A percentile compares a stretch with the other conserved stretches of the same genome.
phyloP scores from a whole-genome alignment of 192 early-diverging fungal species.

The Coemansia sp. region DNA sequence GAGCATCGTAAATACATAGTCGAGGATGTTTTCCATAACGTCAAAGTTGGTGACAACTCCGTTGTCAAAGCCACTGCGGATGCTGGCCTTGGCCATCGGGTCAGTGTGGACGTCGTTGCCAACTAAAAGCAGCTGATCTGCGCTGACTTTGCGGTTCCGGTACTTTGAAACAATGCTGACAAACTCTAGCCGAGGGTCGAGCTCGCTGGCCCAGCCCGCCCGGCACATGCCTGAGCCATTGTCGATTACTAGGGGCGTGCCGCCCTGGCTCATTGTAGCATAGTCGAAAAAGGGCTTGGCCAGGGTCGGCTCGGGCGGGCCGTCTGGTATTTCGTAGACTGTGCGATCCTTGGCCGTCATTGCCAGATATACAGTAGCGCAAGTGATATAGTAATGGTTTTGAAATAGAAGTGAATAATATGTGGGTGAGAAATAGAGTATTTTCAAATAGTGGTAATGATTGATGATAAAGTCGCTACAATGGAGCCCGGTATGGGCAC shows the following conservation, averaged over 20 bases:
- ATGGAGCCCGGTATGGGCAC: background rate
- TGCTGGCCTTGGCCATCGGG: conserved; percentile 49
- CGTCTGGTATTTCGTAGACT: conserved; percentile 54
- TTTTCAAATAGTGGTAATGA: too few species aligned
- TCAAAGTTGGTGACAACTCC: conserved; percentile 52
- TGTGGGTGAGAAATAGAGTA: background rate
- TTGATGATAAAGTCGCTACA: background rate
- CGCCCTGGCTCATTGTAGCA: conserved; percentile 43
- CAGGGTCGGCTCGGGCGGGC: conserved; percentile 35
- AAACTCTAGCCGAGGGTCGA: conserved; percentile 60
- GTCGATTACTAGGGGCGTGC: conserved; percentile 68
- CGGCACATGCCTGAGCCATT: conserved; percentile 77
- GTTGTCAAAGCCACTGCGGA: conserved; percentile 42
- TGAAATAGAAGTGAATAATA: background rate
- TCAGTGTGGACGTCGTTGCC: conserved; percentile 42
- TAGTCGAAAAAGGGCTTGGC: conserved; percentile 60
- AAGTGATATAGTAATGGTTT: background rate
- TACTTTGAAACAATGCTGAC: conserved; percentile 78
- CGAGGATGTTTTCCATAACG: conserved; percentile 75
- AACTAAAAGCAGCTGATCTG: conserved; percentile 34
- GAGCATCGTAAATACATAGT: conserved; percentile 82
- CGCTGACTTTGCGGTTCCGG: conserved; percentile 45
- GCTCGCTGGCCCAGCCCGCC: conserved; percentile 80
- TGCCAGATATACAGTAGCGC: background rate
- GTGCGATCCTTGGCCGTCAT: conserved; percentile 14